Conservation (phyloP, 306 rosid species). For the Citrullus amarus region DNA sequence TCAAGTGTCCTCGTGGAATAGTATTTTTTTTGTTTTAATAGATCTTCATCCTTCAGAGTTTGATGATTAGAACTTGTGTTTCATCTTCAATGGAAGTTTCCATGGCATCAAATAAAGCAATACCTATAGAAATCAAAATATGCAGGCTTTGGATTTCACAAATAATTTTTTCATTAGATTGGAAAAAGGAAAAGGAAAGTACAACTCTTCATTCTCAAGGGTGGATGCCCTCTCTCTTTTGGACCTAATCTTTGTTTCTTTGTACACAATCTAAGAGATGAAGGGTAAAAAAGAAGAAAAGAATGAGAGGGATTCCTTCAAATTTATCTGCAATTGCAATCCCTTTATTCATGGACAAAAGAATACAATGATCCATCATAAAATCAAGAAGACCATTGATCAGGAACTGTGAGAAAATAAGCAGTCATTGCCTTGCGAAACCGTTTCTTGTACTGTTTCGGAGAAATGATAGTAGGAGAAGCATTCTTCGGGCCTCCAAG, state of each 20-base stretch:
- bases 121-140: not conserved
- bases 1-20: not conserved
- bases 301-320: constrained; percentile 20
- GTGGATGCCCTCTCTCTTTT: not conserved
- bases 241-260: not conserved
- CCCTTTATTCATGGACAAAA: constrained; percentile 29
- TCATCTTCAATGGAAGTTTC: not conserved
- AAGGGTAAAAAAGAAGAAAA: not conserved
- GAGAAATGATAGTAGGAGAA: constrained; percentile 84
- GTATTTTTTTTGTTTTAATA: too few species aligned
- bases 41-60: not conserved
- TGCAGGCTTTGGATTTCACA: not conserved
- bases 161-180: not conserved
- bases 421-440: constrained; percentile 96
- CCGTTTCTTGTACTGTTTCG: constrained; percentile 86
- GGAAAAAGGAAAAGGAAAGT: not conserved
- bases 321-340: constrained; percentile 16
- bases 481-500: constrained; percentile 88
- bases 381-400: constrained; percentile 57
- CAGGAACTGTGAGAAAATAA: constrained; percentile 88
- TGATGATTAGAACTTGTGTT: not conserved
- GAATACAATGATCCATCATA: constrained; percentile 12
- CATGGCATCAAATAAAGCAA: not conserved
- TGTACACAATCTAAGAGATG: not conserved
- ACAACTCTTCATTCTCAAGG: not conserved